Conservation (phyloP, 2,329 filamentous ascomycete species). For the Peltaster fructicola region DNA sequence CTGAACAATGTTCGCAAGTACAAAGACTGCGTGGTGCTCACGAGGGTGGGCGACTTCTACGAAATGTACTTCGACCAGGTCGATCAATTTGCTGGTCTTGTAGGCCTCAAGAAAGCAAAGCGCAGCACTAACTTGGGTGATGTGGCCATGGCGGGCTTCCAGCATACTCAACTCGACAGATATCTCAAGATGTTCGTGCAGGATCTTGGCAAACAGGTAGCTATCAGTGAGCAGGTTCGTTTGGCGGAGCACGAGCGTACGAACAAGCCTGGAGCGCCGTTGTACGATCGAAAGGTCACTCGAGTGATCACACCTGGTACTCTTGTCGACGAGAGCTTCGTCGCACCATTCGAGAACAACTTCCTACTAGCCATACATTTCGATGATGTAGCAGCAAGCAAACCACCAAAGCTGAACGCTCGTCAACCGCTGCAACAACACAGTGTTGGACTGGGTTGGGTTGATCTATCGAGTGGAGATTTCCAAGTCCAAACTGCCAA, state of each 20-base stretch:
- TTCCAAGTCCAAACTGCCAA: slow-evolving; percentile 73
- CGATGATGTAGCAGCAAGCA: slow-evolving; percentile 17
- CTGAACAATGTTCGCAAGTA: slow-evolving; percentile 81
- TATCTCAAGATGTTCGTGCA: slow-evolving; percentile 88
- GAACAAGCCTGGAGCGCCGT: slow-evolving; percentile 54
- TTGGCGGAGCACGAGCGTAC: slow-evolving; percentile 36
- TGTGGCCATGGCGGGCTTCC: slow-evolving; percentile 91
- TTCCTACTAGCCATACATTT: slow-evolving; percentile 71
- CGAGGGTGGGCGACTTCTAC: slow-evolving; percentile 88
- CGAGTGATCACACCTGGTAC: slow-evolving; percentile 89
- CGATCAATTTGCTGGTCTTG: slow-evolving; percentile 65
- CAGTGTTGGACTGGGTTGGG: slow-evolving; percentile 66
- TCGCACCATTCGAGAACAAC: slow-evolving; percentile 86
- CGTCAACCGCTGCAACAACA: slow-evolving; percentile 3
- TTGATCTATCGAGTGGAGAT: slow-evolving; percentile 86
- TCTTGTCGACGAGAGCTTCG: slow-evolving; percentile 91
- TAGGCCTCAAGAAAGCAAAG: slow-evolving; percentile 71
- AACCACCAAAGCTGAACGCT: slow-evolving; percentile 3
- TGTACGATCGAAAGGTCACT: slow-evolving; percentile 71
- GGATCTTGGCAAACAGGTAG: slow-evolving; percentile 78
- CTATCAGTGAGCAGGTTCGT: slow-evolving; percentile 82
- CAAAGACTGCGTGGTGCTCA: slow-evolving; percentile 76
- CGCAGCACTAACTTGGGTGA: slow-evolving; percentile 63
- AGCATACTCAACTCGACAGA: slow-evolving; percentile 78
- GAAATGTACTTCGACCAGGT: slow-evolving; percentile 96